phyloP scores from a whole-genome alignment of 116 monocot species.

The Iris pallida region DNA sequence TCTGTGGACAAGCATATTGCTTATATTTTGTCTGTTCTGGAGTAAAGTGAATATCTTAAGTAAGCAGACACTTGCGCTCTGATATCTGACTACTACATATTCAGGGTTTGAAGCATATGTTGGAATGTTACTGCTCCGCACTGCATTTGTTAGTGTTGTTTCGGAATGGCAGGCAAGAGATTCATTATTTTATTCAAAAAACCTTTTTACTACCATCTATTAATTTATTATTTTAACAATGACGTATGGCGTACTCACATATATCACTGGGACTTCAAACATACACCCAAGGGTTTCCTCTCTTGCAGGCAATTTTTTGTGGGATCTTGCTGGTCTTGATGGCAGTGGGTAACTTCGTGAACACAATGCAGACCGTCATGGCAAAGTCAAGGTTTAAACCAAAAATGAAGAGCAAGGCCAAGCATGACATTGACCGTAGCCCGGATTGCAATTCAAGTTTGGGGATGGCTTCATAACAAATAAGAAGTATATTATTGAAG shows the following conservation, averaged over 20 bases:
- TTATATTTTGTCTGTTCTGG: too few relatives aligned
- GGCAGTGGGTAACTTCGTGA: constrained; percentile 92
- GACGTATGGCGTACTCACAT: background rate
- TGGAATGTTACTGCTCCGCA: constrained; percentile 62
- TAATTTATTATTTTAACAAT: background rate
- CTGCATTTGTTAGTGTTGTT: constrained; percentile 48
- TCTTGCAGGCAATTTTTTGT: constrained; percentile 63
- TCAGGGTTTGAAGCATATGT: constrained; percentile 95
- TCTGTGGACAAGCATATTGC: too few relatives aligned
- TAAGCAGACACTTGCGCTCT: too few relatives aligned
- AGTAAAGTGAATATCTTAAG: too few relatives aligned
- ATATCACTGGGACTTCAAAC: background rate
- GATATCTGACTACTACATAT: too few relatives aligned
- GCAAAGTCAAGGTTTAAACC: constrained; percentile 78
- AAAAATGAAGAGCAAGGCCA: constrained; percentile 68
- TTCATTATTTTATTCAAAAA: background rate
- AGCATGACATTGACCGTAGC: constrained; percentile 38
- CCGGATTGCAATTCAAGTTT: too few relatives aligned
- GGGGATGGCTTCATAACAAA: too few relatives aligned
- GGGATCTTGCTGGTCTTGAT: constrained; percentile 78
- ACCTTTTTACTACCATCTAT: background rate
- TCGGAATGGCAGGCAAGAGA: constrained; percentile 88
- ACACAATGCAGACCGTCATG: constrained; percentile 83
- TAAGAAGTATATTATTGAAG: too few relatives aligned
- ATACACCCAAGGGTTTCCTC: background rate